These are phyloP conservation scores for Phytophthora colocasiae DNA, from an alignment of 352 stramenopile genomes.

Conservation along the genomic window DNA sequence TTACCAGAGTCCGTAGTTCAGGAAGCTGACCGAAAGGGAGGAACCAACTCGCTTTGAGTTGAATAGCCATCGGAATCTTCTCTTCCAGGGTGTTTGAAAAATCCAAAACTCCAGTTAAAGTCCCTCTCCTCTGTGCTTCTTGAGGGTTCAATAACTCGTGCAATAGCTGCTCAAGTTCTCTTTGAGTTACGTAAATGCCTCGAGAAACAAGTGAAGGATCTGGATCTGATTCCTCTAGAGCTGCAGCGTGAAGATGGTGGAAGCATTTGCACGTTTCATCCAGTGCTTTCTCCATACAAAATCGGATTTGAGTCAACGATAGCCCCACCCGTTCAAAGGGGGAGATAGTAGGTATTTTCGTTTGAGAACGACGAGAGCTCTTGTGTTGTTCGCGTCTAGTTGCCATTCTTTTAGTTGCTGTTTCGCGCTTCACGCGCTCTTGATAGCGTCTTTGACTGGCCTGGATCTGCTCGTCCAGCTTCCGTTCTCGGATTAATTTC, in stretches of 20 bases:
- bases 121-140: conserved; percentile 26
- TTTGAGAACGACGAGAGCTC: conserved; percentile 11
- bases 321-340: conserved; percentile 52
- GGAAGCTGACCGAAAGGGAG: conserved; percentile 64
- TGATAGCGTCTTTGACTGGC: conserved; percentile 37
- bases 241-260: conserved; percentile 42
- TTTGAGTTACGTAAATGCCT: conserved; percentile 64
- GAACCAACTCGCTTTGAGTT: conserved; percentile 69
- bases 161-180: conserved; percentile 59
- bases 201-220: conserved; percentile 5
- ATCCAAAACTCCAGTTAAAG: conserved; percentile 11
- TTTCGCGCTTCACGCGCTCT: conserved; percentile 26
- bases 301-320: conserved; percentile 56
- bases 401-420: conserved; percentile 9
- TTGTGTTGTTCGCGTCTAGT: not conserved
- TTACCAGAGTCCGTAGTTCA: conserved; percentile 50
- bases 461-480: conserved; percentile 56
- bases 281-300: conserved; percentile 64
- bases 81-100: conserved; percentile 16
- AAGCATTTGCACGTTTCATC: conserved; percentile 49
- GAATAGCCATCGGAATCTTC: conserved; percentile 31
- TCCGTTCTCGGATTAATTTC: conserved; percentile 51
- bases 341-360: conserved; percentile 6
- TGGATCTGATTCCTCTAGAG: conserved; percentile 16
- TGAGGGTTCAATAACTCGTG: conserved; percentile 30